Percentiles rank a stretch among this genome's conserved stretches.
These are phyloP conservation scores for Phytophthora meadii DNA, from an alignment of 352 stramenopile genomes.

Conservation along the genomic window DNA sequence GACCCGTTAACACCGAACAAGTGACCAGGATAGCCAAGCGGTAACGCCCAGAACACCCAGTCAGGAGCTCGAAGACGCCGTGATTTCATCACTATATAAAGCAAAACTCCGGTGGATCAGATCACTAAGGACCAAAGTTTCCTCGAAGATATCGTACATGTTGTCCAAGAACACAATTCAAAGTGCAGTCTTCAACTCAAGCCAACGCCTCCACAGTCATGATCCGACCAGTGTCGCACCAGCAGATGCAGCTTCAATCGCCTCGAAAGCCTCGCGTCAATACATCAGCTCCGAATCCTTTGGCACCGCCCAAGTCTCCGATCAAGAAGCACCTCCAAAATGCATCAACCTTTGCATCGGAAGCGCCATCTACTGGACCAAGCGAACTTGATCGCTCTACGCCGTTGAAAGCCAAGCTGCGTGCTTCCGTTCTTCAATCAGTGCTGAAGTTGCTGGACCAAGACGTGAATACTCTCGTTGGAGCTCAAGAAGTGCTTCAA, in stretches of 20 bases:
- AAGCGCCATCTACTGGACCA: not conserved
- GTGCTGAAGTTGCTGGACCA: conserved; percentile 67
- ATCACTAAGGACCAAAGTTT: conserved; percentile 6
- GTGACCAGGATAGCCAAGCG: conserved; percentile 14
- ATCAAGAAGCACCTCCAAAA: conserved; percentile 67
- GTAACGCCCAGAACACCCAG: conserved; percentile 3
- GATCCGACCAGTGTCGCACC: conserved; percentile 34
- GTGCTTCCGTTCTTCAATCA: conserved; percentile 60
- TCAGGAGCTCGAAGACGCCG: no score
- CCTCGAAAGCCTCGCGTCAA: conserved; percentile 18
- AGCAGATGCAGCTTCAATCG: conserved; percentile 31
- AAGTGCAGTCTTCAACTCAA: conserved; percentile 27
- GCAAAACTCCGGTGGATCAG: conserved; percentile 14
- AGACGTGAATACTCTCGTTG: conserved; percentile 49
- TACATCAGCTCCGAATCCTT: conserved; percentile 9
- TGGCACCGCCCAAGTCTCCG: conserved; percentile 42
- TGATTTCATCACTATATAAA: conserved; percentile 33
- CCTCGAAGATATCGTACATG: not conserved
- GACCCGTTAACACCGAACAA: not conserved
- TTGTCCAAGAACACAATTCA: conserved; percentile 15
- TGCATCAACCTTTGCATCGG: conserved; percentile 10
- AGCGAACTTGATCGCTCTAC: not conserved
- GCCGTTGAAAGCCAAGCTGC: conserved; percentile 31
- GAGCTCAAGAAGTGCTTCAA: conserved; percentile 62
- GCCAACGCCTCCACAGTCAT: conserved; percentile 14